Base-by-base conservation (phyloP, 148 eudicot species). In the Silene latifolia region DNA sequence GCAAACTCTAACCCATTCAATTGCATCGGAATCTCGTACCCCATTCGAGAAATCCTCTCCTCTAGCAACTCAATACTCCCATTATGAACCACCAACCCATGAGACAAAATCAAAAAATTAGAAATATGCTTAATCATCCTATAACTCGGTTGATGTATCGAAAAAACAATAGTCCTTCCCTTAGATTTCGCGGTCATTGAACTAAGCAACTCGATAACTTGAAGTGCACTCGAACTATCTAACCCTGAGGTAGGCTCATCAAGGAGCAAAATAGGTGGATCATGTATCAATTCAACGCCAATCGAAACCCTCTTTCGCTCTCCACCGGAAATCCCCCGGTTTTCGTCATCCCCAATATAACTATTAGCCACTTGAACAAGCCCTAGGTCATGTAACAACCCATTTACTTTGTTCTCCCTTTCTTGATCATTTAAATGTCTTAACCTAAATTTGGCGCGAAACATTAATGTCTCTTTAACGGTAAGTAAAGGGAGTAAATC, bases 181-280 rank as follows among this genome's bases (percentile, higher is more conserved):
- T 85, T 94, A 7, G 86, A 78, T 74, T 69, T 85, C 14, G 88
- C 86, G 84, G 92, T 90, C 93, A 91, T 89, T n/a, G 81, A 84
- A 0, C 86, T 82, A 18, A 94, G 87, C 67, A 94, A 73, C 78
- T 90, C 96, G 24, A 91, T 88, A 2, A 94, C 98, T 81, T 90
- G 97, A 23, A 94, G 87, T 10, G 98, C 97, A 0, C 91, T 91
- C 10, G 88, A 82, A 84, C 97, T 91, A 53, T 94, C 98, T 18
- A 94, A 79, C 35, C 98, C 98, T 5, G 98, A 94, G 68, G 98
- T 91, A 5, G 98, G 98, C 78, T 94, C 97, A 57, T 94, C 98
- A 0, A 94, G 88, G 20, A 92, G 84, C 64, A 94, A 76, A 54
- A 94, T 82, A 4, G 87, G 92, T 1, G 98, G 98, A 56, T 94